Conservation (phyloP, 2,329 filamentous ascomycete species). For the Colletotrichum sp. region DNA sequence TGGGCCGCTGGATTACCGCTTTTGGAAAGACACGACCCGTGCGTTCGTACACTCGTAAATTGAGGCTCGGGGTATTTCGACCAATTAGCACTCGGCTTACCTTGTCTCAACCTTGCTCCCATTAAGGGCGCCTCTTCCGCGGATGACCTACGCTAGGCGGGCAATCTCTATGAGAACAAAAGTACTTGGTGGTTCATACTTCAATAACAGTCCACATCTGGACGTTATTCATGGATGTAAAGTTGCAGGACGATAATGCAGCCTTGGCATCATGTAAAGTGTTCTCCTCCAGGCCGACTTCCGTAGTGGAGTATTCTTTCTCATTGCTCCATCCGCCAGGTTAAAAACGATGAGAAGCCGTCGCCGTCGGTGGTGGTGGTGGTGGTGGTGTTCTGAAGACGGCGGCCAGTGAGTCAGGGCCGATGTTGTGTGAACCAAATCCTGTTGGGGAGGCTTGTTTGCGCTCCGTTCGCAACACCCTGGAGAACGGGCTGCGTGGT, state of each 20-base stretch:
- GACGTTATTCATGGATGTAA: background rate
- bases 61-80: background rate
- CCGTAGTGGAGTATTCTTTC: background rate
- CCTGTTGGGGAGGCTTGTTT: background rate
- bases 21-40: conserved; percentile 5
- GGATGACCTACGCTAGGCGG: background rate
- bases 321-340: background rate
- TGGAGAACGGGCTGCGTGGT: background rate
- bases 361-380: background rate
- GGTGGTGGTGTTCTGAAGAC: background rate
- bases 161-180: background rate
- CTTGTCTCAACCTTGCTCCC: background rate
- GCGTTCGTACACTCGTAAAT: background rate
- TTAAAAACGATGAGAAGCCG: background rate
- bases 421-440: background rate
- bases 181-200: background rate
- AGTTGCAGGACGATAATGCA: background rate
- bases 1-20: background rate
- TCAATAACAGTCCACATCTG: background rate
- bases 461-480: background rate
- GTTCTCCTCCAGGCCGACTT: background rate
- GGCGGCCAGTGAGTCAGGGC: background rate
- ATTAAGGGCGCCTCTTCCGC: background rate
- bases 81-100: background rate
- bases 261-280: background rate